Base-by-base conservation (phyloP, 306 rosid genomes). In the Psophocarpus tetragonolobus region DNA sequence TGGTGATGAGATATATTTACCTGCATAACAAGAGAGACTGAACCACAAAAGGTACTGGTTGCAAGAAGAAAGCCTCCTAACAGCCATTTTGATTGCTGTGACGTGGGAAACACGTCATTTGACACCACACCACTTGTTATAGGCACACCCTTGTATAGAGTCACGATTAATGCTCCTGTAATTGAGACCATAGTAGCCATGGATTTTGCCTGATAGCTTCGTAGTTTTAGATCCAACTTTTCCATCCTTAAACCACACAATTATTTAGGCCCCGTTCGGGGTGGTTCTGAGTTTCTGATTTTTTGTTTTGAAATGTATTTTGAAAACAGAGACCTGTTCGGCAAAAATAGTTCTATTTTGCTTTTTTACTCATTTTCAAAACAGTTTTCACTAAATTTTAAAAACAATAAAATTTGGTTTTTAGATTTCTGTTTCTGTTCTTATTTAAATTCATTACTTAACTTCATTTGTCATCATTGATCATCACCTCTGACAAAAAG, bases 31-130 rank as follows among this genome's bases (percentile, higher is more conserved):
- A 73, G 26, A 26, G 48, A 33, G 17, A 33, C 0, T 51, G 90
- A 63, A 38, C 61, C 17, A n/a, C 23, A 36, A 10, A 84, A 78
- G 71, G 45, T 36, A 27, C 27, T 58, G 48, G n/a, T 1, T 60
- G 85, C 35, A 44, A 83, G 71, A n/a, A 86, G 51, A 81, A 77
- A n/a, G 10, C 80, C 90, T 70, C 84, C 90, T 9, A 77, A 18
- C 26, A 86, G 8, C 90, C 90, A 81, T 13, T 73, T 17, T 26
- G 82, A 45, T 35, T 71, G 67, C 6, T n/a, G n/a, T 8, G 77
- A 30, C 4, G 82, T 72, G 18, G 45, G 18, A 35, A 5, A 2
- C 5, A 0, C 7, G 33, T 1, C 1, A 6, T 27, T 39, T 8
- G 33, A 57, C 23, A 69, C 14, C 6, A 69, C n/a, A 30, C 4